Conservation (phyloP, 2,329 filamentous ascomycete genomes). For the Trichophyton verrucosum region DNA sequence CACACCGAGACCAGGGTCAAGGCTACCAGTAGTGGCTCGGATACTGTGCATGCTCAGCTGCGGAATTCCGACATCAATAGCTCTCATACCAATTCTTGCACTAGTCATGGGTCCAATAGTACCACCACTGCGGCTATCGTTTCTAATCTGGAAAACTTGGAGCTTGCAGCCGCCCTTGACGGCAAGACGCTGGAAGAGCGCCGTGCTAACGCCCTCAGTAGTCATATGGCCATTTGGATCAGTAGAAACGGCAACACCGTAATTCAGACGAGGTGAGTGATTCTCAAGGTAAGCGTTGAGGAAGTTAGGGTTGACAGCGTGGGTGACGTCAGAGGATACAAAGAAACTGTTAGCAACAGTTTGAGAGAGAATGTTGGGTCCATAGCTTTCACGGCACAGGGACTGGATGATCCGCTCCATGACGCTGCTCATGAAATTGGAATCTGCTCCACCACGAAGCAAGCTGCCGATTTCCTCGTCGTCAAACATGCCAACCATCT, state of each 20-base stretch:
- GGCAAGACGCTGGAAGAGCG: slow-evolving; percentile 66
- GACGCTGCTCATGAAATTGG: slow-evolving; percentile 73
- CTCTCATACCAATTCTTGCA: slow-evolving; percentile 63
- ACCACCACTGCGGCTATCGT: slow-evolving; percentile 77
- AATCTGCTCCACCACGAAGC: slow-evolving; percentile 75
- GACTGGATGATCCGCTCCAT: slow-evolving; percentile 68
- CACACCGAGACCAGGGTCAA: slow-evolving; percentile 80
- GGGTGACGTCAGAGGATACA: slow-evolving; percentile 82
- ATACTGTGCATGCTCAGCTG: slow-evolving; percentile 93
- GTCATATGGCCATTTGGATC: slow-evolving; percentile 95
- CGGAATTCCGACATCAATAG: slow-evolving; percentile 78
- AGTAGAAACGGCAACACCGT: slow-evolving; percentile 65
- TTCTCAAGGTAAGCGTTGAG: slow-evolving; percentile 66
- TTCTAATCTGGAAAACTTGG: slow-evolving; percentile 89
- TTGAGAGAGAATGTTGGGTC: slow-evolving; percentile 53
- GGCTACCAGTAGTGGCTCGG: slow-evolving; percentile 69
- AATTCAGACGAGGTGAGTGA: slow-evolving; percentile 78
- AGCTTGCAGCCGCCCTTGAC: slow-evolving; percentile 58
- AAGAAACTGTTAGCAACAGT: slow-evolving; percentile 89
- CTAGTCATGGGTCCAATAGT: slow-evolving; percentile 91
- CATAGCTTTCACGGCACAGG: slow-evolving; percentile 37
- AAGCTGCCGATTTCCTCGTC: slow-evolving; percentile 92
- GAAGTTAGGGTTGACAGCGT: slow-evolving; percentile 94
- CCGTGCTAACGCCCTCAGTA: slow-evolving; percentile 74
- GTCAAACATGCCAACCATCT: slow-evolving; percentile 88